These are phyloP conservation scores for Trametopsis cervina DNA, from an alignment of 768 basidiomycete species.

Conservation along the genomic window DNA sequence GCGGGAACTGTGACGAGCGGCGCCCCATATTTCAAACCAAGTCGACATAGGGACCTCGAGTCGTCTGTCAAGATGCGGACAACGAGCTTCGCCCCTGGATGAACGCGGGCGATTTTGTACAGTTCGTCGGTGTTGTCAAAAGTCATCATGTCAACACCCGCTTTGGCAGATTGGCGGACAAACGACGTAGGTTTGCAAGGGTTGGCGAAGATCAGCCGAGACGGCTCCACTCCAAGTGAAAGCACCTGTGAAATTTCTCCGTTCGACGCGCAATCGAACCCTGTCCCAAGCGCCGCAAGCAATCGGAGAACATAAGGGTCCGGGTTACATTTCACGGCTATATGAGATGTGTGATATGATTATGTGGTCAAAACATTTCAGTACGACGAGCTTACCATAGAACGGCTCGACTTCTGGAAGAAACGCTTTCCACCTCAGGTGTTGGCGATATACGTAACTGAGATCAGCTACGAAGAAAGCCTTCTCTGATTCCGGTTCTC, in stretches of 20 bases:
- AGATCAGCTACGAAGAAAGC: conserved; percentile 98
- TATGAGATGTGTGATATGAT: conserved; percentile 17
- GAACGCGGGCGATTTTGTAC: conserved; percentile 78
- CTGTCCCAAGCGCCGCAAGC: conserved; percentile 82
- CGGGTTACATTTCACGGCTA: conserved; percentile 97
- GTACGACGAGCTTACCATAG: conserved; percentile 61
- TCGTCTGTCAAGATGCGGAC: conserved; percentile 98
- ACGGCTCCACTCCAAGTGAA: conserved; percentile 62
- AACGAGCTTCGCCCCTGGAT: conserved; percentile 81
- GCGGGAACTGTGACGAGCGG: conserved; percentile 72
- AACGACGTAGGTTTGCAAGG: conserved; percentile 97
- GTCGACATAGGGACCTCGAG: conserved; percentile 86
- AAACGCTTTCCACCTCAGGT: conserved; percentile 69
- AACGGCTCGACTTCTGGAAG: conserved; percentile 89
- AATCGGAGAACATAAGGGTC: conserved; percentile 91
- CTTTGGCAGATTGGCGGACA: conserved; percentile 74
- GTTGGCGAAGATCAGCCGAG: conserved; percentile 93
- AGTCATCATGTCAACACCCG: conserved; percentile 89
- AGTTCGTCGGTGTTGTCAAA: conserved; percentile 98
- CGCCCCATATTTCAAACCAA: conserved; percentile 97
- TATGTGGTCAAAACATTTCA: conserved; percentile 10
- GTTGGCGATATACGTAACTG: conserved; percentile 77
- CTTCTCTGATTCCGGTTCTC: conserved; percentile 73
- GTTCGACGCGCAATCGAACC: conserved; percentile 97
- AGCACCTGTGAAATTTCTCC: conserved; percentile 85